phyloP scores from a whole-genome alignment of 768 basidiomycete species.

The Podaxis mareebaensis region DNA sequence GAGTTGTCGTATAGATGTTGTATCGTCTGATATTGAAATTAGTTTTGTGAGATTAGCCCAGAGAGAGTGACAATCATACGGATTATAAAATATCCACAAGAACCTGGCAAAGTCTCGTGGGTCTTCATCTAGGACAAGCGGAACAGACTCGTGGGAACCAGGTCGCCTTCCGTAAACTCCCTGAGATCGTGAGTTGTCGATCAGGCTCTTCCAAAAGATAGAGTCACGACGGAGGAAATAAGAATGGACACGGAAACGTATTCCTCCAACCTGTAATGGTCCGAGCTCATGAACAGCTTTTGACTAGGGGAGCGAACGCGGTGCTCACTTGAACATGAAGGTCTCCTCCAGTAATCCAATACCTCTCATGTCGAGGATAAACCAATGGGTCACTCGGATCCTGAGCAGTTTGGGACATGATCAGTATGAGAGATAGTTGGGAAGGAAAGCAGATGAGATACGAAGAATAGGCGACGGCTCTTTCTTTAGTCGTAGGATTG shows the following conservation, averaged over 20 bases:
- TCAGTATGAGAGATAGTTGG: no score
- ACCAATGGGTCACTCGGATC: no score
- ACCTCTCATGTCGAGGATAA: not conserved
- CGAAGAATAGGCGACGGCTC: no score
- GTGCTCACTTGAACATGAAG: not conserved
- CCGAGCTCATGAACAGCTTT: no score
- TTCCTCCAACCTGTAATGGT: no score
- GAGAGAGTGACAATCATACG: not conserved
- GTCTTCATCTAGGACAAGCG: constrained; percentile 2
- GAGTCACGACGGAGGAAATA: constrained; percentile 10
- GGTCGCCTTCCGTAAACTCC: not conserved
- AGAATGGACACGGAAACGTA: not conserved
- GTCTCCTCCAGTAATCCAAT: not conserved
- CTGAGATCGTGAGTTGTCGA: not conserved
- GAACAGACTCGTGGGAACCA: not conserved
- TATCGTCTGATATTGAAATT: constrained; percentile 40
- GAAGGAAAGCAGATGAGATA: no score
- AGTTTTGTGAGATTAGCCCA: not conserved
- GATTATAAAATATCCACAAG: not conserved
- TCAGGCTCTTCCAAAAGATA: not conserved
- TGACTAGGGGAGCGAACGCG: not conserved
- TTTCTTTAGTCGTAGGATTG: no score
- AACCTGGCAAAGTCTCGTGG: not conserved
- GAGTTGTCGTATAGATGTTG: constrained; percentile 48
- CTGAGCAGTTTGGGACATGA: no score